Evolutionary conservation across 1,284 basidiomycete species (phyloP), one percentile per base, ranked within the genome.

Genomic region (Cutaneotrichosporon daszewskae): DNA sequence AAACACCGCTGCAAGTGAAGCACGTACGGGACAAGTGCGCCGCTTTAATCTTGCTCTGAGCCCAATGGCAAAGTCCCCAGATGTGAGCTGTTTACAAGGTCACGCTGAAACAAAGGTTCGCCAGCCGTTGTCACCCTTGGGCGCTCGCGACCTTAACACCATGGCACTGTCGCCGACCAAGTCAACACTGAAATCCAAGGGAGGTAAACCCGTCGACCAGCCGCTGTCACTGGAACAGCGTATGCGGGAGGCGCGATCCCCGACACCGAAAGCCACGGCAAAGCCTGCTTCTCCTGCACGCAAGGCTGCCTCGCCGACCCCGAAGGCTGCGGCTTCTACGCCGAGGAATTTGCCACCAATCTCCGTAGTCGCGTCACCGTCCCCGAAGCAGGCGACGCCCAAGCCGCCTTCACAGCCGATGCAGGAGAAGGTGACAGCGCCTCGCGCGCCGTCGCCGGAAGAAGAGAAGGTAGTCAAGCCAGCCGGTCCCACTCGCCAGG

Each of bases 71-170:
- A 64, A 54, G 42, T 45, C 45, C n/a, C 44, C 46, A 11, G 34
- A 37, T 5, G 58, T 60, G 27, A 43, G 58, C 40, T 32, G 14
- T 4, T 16, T 26, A 14, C 19, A 19, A n/a, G 23, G 24, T 10
- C 19, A 24, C 38, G 22, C 33, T 18, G 14, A 33, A 23, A 17
- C n/a, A 19, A 27, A 50, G 53, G 44, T 49, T 14, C 60, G 63
- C 26, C 43, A 37, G 18, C 55, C 58, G 11, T 50, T 63, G 12
- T 69, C 66, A 1, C 66, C 66, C 2, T 53, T 69, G 4, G 47
- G 53, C 34, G 45, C 52, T 23, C 57, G 60, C n/a, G 47, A 47
- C 3, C 38, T 64, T 24, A 67, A 69, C 42, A 37, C 47, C 16
- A 22, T 43, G 4, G 28, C 40, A 1, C 32, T 32, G 12, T 52